These are phyloP conservation scores for Saksenaea vasiformis DNA, from an alignment of 371 early-diverging fungal genomes.

Conservation along the genomic window DNA sequence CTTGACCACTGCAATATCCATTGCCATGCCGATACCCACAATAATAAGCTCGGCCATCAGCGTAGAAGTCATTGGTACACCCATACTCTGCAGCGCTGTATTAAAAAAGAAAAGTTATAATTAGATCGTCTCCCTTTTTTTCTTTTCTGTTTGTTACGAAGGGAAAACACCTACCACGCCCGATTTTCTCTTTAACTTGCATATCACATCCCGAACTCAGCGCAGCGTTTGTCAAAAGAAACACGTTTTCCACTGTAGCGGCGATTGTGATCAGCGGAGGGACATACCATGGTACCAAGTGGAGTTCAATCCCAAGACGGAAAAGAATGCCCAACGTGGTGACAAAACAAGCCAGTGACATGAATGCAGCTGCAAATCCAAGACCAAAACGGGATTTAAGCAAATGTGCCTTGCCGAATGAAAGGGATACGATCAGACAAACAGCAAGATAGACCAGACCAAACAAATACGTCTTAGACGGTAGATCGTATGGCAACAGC, in stretches of 20 bases:
- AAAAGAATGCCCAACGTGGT: conserved; percentile 29
- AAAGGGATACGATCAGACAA: conserved; percentile 64
- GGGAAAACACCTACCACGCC: conserved; percentile 46
- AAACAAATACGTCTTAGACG: conserved; percentile 22
- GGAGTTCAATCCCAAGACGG: conserved; percentile 13
- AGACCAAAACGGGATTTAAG: conserved; percentile 76
- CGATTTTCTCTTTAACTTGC: conserved; percentile 70
- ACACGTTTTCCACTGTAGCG: conserved; percentile 73
- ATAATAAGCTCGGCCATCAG: conserved; percentile 56
- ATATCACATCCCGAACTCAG: conserved; percentile 68
- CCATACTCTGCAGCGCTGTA: conserved; percentile 59
- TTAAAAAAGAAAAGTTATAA: conserved; percentile 3
- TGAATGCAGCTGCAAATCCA: conserved; percentile 62
- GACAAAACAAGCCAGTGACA: conserved; percentile 28
- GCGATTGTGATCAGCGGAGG: conserved; percentile 67
- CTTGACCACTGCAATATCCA: conserved; percentile 59
- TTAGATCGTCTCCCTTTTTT: not conserved
- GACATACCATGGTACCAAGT: conserved; percentile 49
- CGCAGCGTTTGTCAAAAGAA: conserved; percentile 70
- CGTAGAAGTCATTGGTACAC: conserved; percentile 61
- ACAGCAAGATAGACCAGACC: conserved; percentile 54
- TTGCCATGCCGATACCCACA: conserved; percentile 55
- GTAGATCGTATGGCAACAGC: conserved; percentile 14
- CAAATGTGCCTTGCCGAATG: conserved; percentile 60
- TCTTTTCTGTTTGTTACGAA: not conserved